Percentiles rank a stretch among this genome's conserved stretches.
These are phyloP conservation scores for Aureoboletus auriporus DNA, from an alignment of 768 basidiomycete species.

Conservation along the genomic window DNA sequence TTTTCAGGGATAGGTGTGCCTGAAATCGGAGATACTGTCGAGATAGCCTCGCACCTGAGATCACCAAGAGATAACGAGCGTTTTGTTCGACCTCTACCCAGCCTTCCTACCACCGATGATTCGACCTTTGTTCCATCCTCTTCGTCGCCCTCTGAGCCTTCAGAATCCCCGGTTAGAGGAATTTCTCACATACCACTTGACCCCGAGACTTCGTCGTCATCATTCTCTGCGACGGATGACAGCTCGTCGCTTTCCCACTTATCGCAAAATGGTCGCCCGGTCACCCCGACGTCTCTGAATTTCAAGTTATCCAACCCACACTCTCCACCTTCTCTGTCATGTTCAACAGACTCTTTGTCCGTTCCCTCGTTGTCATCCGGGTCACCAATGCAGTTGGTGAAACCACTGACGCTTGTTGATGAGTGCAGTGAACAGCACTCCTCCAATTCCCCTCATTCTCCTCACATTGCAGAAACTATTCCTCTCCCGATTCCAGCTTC, in stretches of 20 bases:
- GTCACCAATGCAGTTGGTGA: constrained; percentile 29
- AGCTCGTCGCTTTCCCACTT: constrained; percentile 31
- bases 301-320: constrained; percentile 23
- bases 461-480: constrained; percentile 28
- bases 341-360: constrained; percentile 58
- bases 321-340: constrained; percentile 49
- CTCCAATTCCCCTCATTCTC: constrained; percentile 23
- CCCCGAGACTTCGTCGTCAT: constrained; percentile 21
- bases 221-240: constrained; percentile 27
- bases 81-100: constrained; percentile 22
- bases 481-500: constrained; percentile 24
- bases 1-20: background rate
- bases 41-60: background rate
- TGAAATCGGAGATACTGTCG: background rate
- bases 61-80: constrained; percentile 14
- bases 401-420: constrained; percentile 36
- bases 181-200: constrained; percentile 9
- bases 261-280: constrained; percentile 28
- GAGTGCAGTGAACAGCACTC: constrained; percentile 25
- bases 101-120: constrained; percentile 15
- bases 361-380: constrained; percentile 52
- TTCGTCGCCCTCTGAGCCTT: constrained; percentile 5
- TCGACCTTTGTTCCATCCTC: constrained; percentile 1
- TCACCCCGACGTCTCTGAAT: constrained; percentile 33
- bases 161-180: background rate